phyloP scores from a whole-genome alignment of 2,329 filamentous ascomycete genomes.

The Zalaria sp. region DNA sequence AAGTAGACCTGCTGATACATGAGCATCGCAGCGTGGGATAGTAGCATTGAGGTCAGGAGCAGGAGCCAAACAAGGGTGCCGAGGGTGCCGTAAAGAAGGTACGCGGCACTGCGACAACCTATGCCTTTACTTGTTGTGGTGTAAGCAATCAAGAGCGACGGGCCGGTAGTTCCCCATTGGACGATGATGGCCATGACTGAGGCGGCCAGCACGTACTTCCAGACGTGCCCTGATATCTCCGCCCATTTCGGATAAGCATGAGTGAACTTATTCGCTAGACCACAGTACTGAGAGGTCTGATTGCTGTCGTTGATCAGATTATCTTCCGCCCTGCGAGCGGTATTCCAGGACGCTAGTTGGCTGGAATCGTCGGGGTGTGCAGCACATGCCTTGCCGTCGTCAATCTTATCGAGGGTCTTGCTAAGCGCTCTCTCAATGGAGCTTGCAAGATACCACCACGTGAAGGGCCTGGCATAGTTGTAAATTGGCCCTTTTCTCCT shows the following conservation, averaged over 20 bases:
- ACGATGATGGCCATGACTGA: constrained; percentile 10
- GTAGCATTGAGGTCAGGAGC: constrained; percentile 7
- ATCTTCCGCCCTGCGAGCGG: too few relatives aligned
- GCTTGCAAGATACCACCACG: too few relatives aligned
- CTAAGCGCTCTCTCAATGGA: too few relatives aligned
- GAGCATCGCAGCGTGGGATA: constrained; percentile 11
- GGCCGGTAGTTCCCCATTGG: constrained; percentile 13
- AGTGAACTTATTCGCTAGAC: too few relatives aligned
- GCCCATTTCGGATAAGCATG: constrained; percentile 13
- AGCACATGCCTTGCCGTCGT: too few relatives aligned
- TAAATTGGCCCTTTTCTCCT: constrained; percentile 10
- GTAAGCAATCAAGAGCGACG: constrained; percentile 11
- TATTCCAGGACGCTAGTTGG: constrained; percentile 4
- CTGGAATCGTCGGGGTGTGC: constrained; percentile 10
- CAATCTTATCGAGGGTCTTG: too few relatives aligned
- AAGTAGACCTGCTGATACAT: constrained; percentile 11
- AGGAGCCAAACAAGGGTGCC: constrained; percentile 11
- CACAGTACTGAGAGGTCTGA: too few relatives aligned
- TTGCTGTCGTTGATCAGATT: too few relatives aligned
- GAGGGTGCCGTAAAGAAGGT: constrained; percentile 9
- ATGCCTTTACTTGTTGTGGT: constrained; percentile 10
- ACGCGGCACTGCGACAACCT: constrained; percentile 10
- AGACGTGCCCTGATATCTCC: constrained; percentile 8
- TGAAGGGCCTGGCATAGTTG: constrained; percentile 14
- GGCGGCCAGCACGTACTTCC: constrained; percentile 8